phyloP scores from a whole-genome alignment of 1,284 basidiomycete species.

The Apiotrichum domesticum region DNA sequence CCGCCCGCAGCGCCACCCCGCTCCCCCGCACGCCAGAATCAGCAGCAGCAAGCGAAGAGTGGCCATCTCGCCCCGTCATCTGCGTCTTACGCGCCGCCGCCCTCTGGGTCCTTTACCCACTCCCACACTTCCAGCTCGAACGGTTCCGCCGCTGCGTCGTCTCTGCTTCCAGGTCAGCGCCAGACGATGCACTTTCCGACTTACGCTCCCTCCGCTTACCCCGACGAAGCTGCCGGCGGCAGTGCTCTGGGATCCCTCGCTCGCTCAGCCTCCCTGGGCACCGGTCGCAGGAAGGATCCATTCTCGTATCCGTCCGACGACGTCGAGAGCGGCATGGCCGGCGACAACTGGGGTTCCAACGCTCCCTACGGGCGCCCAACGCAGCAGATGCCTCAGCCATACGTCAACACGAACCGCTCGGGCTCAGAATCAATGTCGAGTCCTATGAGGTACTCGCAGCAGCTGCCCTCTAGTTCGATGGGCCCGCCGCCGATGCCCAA shows the following conservation, averaged over 20 bases:
- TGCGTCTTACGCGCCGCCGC: neutral
- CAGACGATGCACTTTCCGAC: slow-evolving; percentile 17
- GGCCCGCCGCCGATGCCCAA: slow-evolving; percentile 10
- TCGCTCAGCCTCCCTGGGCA: slow-evolving; percentile 39
- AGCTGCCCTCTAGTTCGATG: neutral
- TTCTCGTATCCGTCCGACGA: slow-evolving; percentile 44
- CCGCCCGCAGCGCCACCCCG: slow-evolving; percentile 13
- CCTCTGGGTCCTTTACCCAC: slow-evolving; percentile 3
- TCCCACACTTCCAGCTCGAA: neutral
- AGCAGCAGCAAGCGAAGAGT: slow-evolving; percentile 2
- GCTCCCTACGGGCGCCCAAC: slow-evolving; percentile 8
- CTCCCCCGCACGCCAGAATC: slow-evolving; percentile 10
- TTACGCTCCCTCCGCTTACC: slow-evolving; percentile 14
- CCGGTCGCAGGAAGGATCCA: slow-evolving; percentile 40
- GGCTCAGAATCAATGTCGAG: neutral
- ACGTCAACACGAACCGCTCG: slow-evolving; percentile 5
- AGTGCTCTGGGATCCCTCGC: slow-evolving; percentile 33
- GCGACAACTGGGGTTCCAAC: slow-evolving; percentile 14
- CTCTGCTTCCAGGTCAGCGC: slow-evolving; percentile 4
- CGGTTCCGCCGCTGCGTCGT: neutral
- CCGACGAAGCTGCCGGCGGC: slow-evolving; percentile 15
- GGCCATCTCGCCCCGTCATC: neutral
- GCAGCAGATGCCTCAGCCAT: slow-evolving; percentile 11
- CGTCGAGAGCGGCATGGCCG: slow-evolving; percentile 43
- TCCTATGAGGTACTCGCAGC: neutral